A percentile compares a stretch with the other conserved stretches of the same genome.
Conservation (phyloP, 2,329 filamentous ascomycete genomes). For the Hypoxylon sp. region DNA sequence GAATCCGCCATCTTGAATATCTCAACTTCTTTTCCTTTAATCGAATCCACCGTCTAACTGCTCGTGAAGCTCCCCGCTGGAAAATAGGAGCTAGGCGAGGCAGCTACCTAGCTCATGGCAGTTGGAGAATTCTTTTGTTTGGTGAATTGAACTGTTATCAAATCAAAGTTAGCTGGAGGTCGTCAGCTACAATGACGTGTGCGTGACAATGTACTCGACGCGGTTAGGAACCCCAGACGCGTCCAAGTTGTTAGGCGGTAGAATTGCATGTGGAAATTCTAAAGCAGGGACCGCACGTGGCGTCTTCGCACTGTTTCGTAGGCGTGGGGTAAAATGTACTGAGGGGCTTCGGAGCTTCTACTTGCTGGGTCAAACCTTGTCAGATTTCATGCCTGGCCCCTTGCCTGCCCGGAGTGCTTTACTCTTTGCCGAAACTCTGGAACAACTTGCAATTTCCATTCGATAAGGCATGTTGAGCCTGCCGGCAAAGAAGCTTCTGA, state of each 20-base stretch:
- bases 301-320: slow-evolving; percentile 23
- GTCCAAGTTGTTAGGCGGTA: slow-evolving; percentile 18
- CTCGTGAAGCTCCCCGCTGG: slow-evolving; percentile 1
- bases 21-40: not conserved
- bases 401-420: slow-evolving; percentile 6
- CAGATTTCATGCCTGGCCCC: slow-evolving; percentile 20
- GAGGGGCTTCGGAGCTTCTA: slow-evolving; percentile 13
- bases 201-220: slow-evolving; percentile 20
- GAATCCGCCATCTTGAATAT: slow-evolving; percentile 30
- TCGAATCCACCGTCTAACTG: not conserved
- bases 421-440: slow-evolving; percentile 6
- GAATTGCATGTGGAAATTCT: slow-evolving; percentile 12
- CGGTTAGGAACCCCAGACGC: slow-evolving; percentile 31
- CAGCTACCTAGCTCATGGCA: slow-evolving; percentile 19
- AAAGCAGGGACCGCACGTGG: slow-evolving; percentile 37
- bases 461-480: slow-evolving; percentile 5
- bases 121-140: not conserved
- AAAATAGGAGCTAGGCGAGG: not conserved
- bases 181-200: slow-evolving; percentile 25
- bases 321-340: slow-evolving; percentile 24
- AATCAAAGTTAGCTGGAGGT: not conserved
- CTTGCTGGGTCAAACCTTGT: slow-evolving; percentile 24
- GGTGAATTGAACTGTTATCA: not conserved
- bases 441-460: slow-evolving; percentile 5
- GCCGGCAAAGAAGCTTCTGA: slow-evolving; percentile 32